Evolutionary conservation across 2,329 filamentous ascomycete species (phyloP).

Genomic region (Leptodontidium sp.): DNA sequence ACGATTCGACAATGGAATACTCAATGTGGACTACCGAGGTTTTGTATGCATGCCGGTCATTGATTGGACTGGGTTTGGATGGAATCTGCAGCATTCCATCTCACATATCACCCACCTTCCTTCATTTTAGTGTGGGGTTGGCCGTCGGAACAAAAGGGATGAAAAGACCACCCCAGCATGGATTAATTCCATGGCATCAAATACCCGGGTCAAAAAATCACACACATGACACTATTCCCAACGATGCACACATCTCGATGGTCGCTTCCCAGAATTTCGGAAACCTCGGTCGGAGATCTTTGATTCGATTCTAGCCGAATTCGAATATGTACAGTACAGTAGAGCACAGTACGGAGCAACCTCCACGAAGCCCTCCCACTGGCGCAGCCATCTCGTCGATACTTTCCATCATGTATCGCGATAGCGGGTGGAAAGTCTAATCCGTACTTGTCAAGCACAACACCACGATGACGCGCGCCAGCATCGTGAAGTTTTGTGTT

Average conservation of each 20-base stretch:
- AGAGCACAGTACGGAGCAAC: background rate
- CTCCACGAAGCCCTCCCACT: conserved; percentile 3
- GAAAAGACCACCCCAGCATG: conserved; percentile 15
- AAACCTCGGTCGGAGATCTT: background rate
- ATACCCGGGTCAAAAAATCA: background rate
- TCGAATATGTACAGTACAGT: background rate
- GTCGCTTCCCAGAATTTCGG: background rate
- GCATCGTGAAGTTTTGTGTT: conserved; percentile 15
- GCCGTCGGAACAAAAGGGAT: conserved; percentile 7
- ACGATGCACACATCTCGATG: conserved; percentile 20
- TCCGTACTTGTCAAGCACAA: conserved; percentile 14
- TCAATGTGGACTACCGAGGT: conserved; percentile 22
- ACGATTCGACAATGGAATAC: conserved; percentile 31
- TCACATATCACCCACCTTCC: background rate
- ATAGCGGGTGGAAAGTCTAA: background rate
- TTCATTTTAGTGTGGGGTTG: conserved; percentile 16
- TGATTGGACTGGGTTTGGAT: conserved; percentile 23
- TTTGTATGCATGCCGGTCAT: conserved; percentile 15
- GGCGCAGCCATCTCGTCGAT: background rate
- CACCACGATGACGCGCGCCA: conserved; percentile 21
- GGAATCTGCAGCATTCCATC: conserved; percentile 18
- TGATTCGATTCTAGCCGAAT: conserved; percentile 11
- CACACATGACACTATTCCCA: conserved; percentile 14
- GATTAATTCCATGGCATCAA: conserved; percentile 10
- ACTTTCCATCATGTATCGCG: conserved; percentile 2